A percentile compares a stretch with the other conserved stretches of the same genome.
These are phyloP conservation scores for Takashimella koratensis DNA, from an alignment of 1,284 basidiomycete genomes.

Conservation along the genomic window DNA sequence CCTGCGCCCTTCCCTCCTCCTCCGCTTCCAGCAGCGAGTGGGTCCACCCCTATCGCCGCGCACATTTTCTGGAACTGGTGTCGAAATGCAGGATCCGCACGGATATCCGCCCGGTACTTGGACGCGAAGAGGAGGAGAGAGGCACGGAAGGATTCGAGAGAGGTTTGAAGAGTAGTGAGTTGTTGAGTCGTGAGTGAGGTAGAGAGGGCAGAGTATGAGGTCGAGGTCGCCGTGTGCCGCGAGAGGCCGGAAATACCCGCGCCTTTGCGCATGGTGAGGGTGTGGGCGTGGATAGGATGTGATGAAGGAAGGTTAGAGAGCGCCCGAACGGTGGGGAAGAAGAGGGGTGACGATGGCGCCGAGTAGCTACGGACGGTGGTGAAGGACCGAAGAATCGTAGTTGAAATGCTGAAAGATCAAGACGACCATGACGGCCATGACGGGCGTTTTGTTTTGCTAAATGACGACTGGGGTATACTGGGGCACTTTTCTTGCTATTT, in stretches of 20 bases:
- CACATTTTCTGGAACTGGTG: slow-evolving; percentile 97
- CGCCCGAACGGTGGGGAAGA: too few relatives aligned
- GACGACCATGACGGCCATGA: too few relatives aligned
- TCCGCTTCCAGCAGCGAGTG: slow-evolving; percentile 62
- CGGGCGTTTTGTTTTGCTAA: too few relatives aligned
- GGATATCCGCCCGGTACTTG: slow-evolving; percentile 79
- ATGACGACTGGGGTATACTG: too few relatives aligned
- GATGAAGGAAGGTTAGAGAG: background rate
- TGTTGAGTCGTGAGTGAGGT: slow-evolving; percentile 71
- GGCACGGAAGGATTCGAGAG: slow-evolving; percentile 78
- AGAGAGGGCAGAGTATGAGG: slow-evolving; percentile 73
- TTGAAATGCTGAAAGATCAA: too few relatives aligned
- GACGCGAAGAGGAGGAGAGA: slow-evolving; percentile 77
- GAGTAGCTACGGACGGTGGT: too few relatives aligned
- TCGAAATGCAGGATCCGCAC: slow-evolving; percentile 78
- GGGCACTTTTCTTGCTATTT: too few relatives aligned
- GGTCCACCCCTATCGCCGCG: slow-evolving; percentile 88
- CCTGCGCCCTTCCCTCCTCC: slow-evolving; percentile 24
- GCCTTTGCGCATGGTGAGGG: slow-evolving; percentile 50
- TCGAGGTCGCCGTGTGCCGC: slow-evolving; percentile 45
- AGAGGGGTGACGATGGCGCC: too few relatives aligned
- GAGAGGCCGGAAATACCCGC: slow-evolving; percentile 54
- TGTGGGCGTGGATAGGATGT: background rate
- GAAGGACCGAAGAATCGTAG: too few relatives aligned
- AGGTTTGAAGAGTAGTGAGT: slow-evolving; percentile 70